phyloP scores from a whole-genome alignment of 2,329 filamentous ascomycete species.

The Aspergillus tamarii region DNA sequence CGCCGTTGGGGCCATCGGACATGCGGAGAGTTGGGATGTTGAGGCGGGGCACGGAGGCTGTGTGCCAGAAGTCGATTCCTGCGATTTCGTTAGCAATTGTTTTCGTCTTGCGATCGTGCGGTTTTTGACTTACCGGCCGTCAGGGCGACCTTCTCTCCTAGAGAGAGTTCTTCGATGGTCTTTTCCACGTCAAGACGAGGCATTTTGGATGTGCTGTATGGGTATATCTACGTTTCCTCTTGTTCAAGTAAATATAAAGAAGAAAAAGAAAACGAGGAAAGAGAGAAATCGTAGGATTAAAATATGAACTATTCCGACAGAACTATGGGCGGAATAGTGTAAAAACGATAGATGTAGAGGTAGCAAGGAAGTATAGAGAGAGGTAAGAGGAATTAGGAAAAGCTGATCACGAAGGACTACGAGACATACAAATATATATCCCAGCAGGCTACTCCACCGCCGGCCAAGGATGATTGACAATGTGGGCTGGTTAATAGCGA shows the following conservation, averaged over 20 bases:
- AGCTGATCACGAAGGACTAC: neutral
- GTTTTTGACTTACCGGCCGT: constrained; percentile 36
- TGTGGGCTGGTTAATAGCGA: neutral
- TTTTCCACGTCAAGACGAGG: constrained; percentile 45
- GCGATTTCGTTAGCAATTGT: neutral
- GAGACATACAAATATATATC: neutral
- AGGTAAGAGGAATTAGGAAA: neutral
- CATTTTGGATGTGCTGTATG: constrained; percentile 28
- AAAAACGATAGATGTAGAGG: neutral
- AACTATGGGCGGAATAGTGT: neutral
- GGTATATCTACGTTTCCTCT: constrained; percentile 11
- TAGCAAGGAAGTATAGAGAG: neutral
- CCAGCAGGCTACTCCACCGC: neutral
- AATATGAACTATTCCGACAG: neutral
- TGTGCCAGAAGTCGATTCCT: constrained; percentile 69
- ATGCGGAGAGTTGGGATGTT: constrained; percentile 68
- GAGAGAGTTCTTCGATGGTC: constrained; percentile 56
- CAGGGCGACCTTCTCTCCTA: constrained; percentile 61
- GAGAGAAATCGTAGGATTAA: neutral
- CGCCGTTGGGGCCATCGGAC: constrained; percentile 71
- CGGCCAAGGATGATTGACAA: neutral
- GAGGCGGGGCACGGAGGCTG: constrained; percentile 64
- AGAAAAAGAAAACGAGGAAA: neutral
- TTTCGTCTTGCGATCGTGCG: neutral
- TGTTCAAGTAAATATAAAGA: neutral